Percentiles rank a stretch among this genome's conserved stretches.
Conservation (phyloP, 768 basidiomycete species). For the Macrocybe gigantea region DNA sequence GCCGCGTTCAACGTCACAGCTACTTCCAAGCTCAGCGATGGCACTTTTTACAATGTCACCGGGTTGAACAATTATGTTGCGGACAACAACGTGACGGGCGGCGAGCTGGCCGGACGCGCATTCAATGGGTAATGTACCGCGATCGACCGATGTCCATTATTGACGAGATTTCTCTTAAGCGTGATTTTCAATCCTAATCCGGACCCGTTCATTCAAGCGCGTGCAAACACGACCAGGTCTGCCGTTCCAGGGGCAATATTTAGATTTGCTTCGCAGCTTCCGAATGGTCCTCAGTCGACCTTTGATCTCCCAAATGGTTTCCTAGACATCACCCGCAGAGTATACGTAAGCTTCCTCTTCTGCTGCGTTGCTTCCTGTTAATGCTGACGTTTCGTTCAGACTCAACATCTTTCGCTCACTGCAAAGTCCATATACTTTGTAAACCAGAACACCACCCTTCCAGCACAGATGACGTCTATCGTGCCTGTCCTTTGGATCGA, state of each 20-base stretch:
- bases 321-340: conserved; percentile 37
- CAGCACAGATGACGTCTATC: conserved; percentile 33
- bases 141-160: not conserved
- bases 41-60: conserved; percentile 32
- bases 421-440: conserved; percentile 61
- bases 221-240: conserved; percentile 41
- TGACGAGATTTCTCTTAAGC: conserved; percentile 16
- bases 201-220: conserved; percentile 44
- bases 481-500: conserved; percentile 51
- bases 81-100: conserved; percentile 48
- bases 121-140: conserved; percentile 51
- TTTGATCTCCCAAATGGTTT: conserved; percentile 49
- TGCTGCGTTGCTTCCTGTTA: not conserved
- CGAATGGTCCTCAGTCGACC: conserved; percentile 33
- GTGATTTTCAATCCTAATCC: conserved; percentile 34
- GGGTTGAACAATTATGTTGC: conserved; percentile 19
- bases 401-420: conserved; percentile 49
- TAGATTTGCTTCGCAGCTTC: conserved; percentile 36
- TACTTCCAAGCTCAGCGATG: conserved; percentile 36
- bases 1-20: conserved; percentile 35
- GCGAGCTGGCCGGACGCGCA: conserved; percentile 35
- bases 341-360: conserved; percentile 41
- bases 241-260: conserved; percentile 60
- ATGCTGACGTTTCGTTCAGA: conserved; percentile 22
- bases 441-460: conserved; percentile 26